Percentiles rank a stretch among this genome's conserved stretches.
Conservation (phyloP, 2,329 filamentous ascomycete genomes). For the Pseudophaeomoniella oleicola region DNA sequence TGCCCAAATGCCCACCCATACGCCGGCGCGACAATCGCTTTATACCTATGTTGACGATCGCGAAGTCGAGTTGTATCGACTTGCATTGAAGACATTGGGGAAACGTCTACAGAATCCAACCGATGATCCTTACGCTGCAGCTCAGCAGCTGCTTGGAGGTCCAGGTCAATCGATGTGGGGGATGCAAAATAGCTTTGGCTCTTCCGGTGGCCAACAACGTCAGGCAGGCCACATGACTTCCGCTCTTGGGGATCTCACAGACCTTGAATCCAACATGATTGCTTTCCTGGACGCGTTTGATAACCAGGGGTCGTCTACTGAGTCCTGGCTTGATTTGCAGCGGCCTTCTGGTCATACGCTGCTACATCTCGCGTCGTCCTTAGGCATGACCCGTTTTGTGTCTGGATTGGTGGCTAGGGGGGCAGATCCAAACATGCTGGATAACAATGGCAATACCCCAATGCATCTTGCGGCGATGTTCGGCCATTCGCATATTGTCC, state of each 20-base stretch:
- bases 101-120: slow-evolving; percentile 31
- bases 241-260: slow-evolving; percentile 24
- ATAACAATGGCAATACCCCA: slow-evolving; percentile 68
- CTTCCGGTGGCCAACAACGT: slow-evolving; percentile 29
- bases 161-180: slow-evolving; percentile 33
- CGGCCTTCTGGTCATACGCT: slow-evolving; percentile 60
- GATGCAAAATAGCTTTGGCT: slow-evolving; percentile 25
- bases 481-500: slow-evolving; percentile 60
- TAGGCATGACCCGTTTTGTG: slow-evolving; percentile 62
- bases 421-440: slow-evolving; percentile 59
- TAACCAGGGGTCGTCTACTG: slow-evolving; percentile 48
- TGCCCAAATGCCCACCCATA: slow-evolving; percentile 26
- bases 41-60: slow-evolving; percentile 55
- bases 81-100: slow-evolving; percentile 28
- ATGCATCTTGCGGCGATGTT: slow-evolving; percentile 70
- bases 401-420: slow-evolving; percentile 63
- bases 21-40: slow-evolving; percentile 30
- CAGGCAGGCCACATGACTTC: slow-evolving; percentile 27
- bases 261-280: slow-evolving; percentile 55
- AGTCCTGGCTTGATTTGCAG: slow-evolving; percentile 52
- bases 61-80: slow-evolving; percentile 30
- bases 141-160: slow-evolving; percentile 32
- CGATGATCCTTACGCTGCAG: slow-evolving; percentile 34
- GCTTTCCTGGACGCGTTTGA: slow-evolving; percentile 67
- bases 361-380: slow-evolving; percentile 62